Conservation (phyloP, 805 yeast genomes). For the Candida argentea region DNA sequence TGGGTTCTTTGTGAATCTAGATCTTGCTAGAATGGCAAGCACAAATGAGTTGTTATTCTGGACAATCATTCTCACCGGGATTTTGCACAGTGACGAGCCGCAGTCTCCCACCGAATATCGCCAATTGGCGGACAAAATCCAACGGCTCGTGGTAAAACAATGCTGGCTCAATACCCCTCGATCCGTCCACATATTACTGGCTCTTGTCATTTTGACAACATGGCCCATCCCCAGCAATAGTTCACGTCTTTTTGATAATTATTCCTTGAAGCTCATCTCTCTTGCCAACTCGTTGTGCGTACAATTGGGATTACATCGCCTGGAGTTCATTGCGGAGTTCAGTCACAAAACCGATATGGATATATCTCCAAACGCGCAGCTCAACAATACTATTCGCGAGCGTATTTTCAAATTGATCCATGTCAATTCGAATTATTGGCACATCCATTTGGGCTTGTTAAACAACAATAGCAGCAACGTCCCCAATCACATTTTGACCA, state of each 20-base stretch:
- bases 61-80: constrained; percentile 28
- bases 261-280: constrained; percentile 26
- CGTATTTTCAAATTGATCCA: constrained; percentile 32
- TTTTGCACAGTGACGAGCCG: constrained; percentile 12
- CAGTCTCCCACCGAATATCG: constrained; percentile 11
- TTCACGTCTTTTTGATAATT: constrained; percentile 18
- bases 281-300: constrained; percentile 28
- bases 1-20: constrained; percentile 9
- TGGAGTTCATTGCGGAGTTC: constrained; percentile 32
- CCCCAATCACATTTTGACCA: constrained; percentile 29
- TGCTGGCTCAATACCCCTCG: constrained; percentile 39
- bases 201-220: constrained; percentile 32
- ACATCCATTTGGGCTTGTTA: constrained; percentile 28
- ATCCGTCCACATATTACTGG: constrained; percentile 27
- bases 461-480: constrained; percentile 14
- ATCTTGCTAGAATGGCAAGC: constrained; percentile 7
- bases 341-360: constrained; percentile 21
- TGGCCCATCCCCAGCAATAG: constrained; percentile 31
- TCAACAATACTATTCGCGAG: constrained; percentile 27
- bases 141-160: constrained; percentile 26
- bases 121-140: constrained; percentile 21
- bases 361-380: constrained; percentile 16
- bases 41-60: constrained; percentile 31
- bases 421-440: constrained; percentile 35
- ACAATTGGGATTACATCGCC: constrained; percentile 34